Conservation (phyloP, 2,329 filamentous ascomycete genomes). For the Aspergillus chevalieri region DNA sequence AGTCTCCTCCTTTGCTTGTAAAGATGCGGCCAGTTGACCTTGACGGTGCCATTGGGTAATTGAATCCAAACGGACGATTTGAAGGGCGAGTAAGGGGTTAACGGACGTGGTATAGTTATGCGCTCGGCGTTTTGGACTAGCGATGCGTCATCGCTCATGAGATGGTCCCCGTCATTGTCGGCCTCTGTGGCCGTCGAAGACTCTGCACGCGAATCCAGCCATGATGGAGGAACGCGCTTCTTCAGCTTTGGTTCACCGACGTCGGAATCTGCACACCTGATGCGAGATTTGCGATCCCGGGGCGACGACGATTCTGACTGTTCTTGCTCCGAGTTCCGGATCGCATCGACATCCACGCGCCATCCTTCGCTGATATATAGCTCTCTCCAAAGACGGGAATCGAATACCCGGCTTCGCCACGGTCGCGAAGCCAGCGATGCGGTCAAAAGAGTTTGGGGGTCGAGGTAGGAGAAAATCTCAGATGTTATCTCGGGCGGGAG, state of each 20-base stretch:
- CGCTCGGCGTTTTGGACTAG: background rate
- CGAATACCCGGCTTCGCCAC: slow-evolving; percentile 76
- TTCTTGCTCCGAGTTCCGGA: slow-evolving; percentile 59
- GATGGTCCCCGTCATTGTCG: slow-evolving; percentile 36
- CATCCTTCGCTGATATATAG: slow-evolving; percentile 83
- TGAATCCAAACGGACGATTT: slow-evolving; percentile 29
- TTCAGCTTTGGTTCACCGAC: slow-evolving; percentile 47
- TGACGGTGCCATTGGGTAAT: slow-evolving; percentile 35
- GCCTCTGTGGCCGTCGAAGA: slow-evolving; percentile 14
- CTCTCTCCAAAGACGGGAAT: slow-evolving; percentile 78
- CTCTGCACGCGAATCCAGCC: slow-evolving; percentile 35
- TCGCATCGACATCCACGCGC: slow-evolving; percentile 62
- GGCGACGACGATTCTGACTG: slow-evolving; percentile 32
- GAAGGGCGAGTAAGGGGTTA: slow-evolving; percentile 15
- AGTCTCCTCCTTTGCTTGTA: slow-evolving; percentile 80
- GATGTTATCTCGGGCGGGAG: slow-evolving; percentile 87
- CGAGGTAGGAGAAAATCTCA: slow-evolving; percentile 80
- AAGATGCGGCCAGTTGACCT: slow-evolving; percentile 86
- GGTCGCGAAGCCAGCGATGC: slow-evolving; percentile 71
- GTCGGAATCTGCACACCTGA: slow-evolving; percentile 43
- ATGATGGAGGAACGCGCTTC: slow-evolving; percentile 44
- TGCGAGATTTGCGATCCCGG: slow-evolving; percentile 42
- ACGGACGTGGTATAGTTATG: background rate
- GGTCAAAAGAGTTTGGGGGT: slow-evolving; percentile 70
- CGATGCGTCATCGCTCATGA: slow-evolving; percentile 37